A percentile compares a stretch with the other conserved stretches of the same genome.
These are phyloP conservation scores for Cyberlindnera euphorbiiphila DNA, from an alignment of 805 yeast species.

Conservation along the genomic window DNA sequence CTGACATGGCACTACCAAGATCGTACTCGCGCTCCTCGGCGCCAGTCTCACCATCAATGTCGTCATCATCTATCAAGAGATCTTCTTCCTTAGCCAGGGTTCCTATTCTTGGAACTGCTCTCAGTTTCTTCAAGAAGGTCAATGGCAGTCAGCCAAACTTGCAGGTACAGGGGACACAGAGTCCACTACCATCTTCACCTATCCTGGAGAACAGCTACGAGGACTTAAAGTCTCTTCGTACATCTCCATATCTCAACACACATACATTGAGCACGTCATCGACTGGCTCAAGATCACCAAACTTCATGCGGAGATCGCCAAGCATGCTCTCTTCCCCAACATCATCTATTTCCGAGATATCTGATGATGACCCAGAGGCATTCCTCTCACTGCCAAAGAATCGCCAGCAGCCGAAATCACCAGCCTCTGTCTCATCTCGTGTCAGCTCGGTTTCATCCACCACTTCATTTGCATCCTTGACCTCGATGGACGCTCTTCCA, in stretches of 20 bases:
- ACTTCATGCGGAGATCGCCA: constrained; percentile 12
- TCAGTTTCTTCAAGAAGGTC: constrained; percentile 25
- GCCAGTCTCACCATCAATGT: constrained; percentile 7
- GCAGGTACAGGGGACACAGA: constrained; percentile 7
- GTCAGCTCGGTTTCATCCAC: constrained; percentile 7
- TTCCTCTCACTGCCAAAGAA: constrained; percentile 2
- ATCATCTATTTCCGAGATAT: constrained; percentile 22
- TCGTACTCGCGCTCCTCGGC: constrained; percentile 1
- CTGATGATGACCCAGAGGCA: constrained; percentile 21
- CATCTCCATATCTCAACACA: constrained; percentile 12
- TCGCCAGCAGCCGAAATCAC: constrained; percentile 3
- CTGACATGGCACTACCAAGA: neutral
- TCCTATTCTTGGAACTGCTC: constrained; percentile 23
- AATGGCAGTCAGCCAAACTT: constrained; percentile 12
- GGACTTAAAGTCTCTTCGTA: constrained; percentile 1
- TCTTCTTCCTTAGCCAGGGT: constrained; percentile 21
- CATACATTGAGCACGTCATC: constrained; percentile 11
- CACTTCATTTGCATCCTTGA: constrained; percentile 5
- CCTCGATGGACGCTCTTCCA: constrained; percentile 28
- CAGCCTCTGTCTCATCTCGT: constrained; percentile 8
- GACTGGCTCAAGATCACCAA: constrained; percentile 11
- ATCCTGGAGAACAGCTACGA: constrained; percentile 9
- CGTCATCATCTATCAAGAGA: constrained; percentile 14
- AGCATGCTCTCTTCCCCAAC: constrained; percentile 17
- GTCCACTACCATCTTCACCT: constrained; percentile 7